phyloP scores from a whole-genome alignment of 2,329 filamentous ascomycete genomes.

The Magnaporthiopsis poae region DNA sequence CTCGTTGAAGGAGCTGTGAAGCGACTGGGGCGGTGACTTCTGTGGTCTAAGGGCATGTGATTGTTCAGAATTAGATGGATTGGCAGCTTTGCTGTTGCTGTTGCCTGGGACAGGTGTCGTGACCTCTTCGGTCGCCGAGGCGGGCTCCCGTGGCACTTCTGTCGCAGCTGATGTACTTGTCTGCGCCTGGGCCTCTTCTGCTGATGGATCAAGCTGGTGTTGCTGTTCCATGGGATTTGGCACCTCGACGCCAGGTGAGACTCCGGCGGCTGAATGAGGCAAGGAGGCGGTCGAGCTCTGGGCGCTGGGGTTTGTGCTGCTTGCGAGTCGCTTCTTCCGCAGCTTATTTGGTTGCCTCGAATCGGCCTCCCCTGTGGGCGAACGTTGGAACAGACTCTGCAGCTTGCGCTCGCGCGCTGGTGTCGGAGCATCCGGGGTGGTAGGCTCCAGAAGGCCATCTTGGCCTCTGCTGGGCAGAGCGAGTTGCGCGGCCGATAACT shows the following conservation, averaged over 20 bases:
- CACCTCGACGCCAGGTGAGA: constrained; percentile 37
- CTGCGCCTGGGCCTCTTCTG: constrained; percentile 2
- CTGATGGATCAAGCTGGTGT: not conserved
- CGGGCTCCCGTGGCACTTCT: not conserved
- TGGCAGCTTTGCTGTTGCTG: not conserved
- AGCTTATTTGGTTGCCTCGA: constrained; percentile 79
- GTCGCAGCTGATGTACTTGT: not conserved
- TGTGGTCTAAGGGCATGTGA: constrained; percentile 44
- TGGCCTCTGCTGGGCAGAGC: constrained; percentile 34
- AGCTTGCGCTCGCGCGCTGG: constrained; percentile 59
- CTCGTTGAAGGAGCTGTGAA: constrained; percentile 70
- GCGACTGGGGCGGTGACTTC: constrained; percentile 65
- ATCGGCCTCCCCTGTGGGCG: constrained; percentile 51
- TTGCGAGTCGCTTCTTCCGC: constrained; percentile 72
- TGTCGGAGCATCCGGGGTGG: constrained; percentile 35
- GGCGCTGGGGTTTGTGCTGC: constrained; percentile 72
- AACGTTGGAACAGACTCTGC: constrained; percentile 60
- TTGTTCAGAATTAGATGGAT: not conserved
- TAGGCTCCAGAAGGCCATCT: constrained; percentile 25
- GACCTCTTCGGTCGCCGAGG: not conserved
- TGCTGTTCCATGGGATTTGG: constrained; percentile 35
- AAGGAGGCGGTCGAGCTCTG: constrained; percentile 82
- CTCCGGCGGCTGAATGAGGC: constrained; percentile 32
- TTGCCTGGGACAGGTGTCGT: not conserved
- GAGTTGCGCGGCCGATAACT: not conserved